phyloP scores from a whole-genome alignment of 2,329 filamentous ascomycete genomes.

The Aspergillus felis region DNA sequence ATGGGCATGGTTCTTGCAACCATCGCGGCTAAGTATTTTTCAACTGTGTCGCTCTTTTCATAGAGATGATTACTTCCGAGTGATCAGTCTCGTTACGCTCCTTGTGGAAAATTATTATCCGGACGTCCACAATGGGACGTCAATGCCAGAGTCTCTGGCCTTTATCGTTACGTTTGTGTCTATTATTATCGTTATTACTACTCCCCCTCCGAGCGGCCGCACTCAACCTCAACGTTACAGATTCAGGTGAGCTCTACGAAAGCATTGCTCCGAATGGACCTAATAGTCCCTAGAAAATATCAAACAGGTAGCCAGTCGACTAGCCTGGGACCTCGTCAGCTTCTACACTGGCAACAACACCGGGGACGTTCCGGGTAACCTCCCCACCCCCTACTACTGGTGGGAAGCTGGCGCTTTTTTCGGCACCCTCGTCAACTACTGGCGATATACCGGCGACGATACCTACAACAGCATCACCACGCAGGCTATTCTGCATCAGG shows the following conservation, averaged over 20 bases:
- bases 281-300: constrained; percentile 21
- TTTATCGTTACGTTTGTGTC: not conserved
- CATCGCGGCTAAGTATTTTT: not conserved
- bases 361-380: constrained; percentile 47
- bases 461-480: constrained; percentile 36
- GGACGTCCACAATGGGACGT: not conserved
- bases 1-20: not conserved
- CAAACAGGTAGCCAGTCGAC: constrained; percentile 41
- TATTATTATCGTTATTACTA: not conserved
- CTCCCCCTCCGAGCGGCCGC: not conserved
- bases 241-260: not conserved
- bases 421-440: constrained; percentile 39
- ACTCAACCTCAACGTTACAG: constrained; percentile 7
- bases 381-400: constrained; percentile 47
- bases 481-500: constrained; percentile 37
- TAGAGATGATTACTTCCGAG: not conserved
- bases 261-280: constrained; percentile 19
- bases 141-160: not conserved
- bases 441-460: constrained; percentile 40
- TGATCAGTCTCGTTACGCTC: not conserved
- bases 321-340: constrained; percentile 47
- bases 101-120: not conserved
- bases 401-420: constrained; percentile 43
- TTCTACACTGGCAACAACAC: constrained; percentile 48
- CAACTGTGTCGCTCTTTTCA: not conserved